Conservation (phyloP, 768 basidiomycete genomes). For the Boletus barrowsii region DNA sequence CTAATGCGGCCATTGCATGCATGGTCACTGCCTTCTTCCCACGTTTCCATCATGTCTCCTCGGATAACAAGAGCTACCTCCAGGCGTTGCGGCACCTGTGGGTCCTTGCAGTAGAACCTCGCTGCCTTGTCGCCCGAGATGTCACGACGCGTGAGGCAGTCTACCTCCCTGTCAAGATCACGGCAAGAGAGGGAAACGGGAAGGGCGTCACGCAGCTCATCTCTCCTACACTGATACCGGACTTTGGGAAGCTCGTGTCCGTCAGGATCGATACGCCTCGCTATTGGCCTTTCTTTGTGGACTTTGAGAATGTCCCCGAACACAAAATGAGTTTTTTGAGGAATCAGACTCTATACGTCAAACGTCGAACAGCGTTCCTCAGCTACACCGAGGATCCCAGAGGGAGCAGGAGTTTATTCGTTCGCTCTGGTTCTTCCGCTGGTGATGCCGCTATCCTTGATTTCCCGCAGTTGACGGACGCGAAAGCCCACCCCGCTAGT, state of each 20-base stretch:
- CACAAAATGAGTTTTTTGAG: constrained; percentile 69
- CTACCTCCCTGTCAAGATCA: constrained; percentile 89
- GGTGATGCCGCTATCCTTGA: constrained; percentile 85
- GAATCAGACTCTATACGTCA: constrained; percentile 86
- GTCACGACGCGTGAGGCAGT: constrained; percentile 89
- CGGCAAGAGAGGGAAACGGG: constrained; percentile 62
- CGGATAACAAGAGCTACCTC: constrained; percentile 86
- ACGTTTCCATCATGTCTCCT: constrained; percentile 70
- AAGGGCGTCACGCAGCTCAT: constrained; percentile 75
- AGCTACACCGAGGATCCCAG: constrained; percentile 93
- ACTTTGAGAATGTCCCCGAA: constrained; percentile 61
- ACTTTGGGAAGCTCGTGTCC: constrained; percentile 75
- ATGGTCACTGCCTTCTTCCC: constrained; percentile 93
- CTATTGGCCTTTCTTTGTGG: constrained; percentile 91
- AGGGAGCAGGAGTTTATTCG: constrained; percentile 88
- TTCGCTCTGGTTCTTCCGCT: constrained; percentile 79
- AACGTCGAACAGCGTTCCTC: constrained; percentile 87
- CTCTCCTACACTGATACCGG: constrained; percentile 90
- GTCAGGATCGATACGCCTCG: constrained; percentile 91
- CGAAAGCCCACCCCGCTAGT: constrained; percentile 61
- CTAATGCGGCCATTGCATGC: constrained; percentile 86
- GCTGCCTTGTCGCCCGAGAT: constrained; percentile 89
- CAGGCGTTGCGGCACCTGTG: constrained; percentile 94
- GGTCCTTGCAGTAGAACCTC: constrained; percentile 92
- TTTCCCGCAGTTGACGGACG: constrained; percentile 71